Conservation (phyloP, 768 basidiomycete species). For the Rhodosporidiobolus odoratus region DNA sequence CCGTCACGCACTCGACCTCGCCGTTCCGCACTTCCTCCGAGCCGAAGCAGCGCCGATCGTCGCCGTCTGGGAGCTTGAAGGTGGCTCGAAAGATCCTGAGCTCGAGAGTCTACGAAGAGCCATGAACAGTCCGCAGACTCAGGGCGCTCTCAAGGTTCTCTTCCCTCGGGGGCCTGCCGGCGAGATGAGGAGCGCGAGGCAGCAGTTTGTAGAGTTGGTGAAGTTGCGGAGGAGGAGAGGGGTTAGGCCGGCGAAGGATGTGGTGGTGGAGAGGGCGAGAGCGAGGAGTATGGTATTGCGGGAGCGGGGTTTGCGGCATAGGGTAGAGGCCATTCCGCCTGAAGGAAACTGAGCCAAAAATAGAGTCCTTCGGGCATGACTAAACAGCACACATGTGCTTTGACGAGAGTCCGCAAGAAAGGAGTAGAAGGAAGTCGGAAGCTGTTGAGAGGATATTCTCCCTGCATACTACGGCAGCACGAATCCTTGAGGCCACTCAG, state of each 20-base stretch:
- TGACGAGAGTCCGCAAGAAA: no score
- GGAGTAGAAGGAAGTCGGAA: no score
- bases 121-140: constrained; percentile 12
- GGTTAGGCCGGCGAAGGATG: constrained; percentile 8
- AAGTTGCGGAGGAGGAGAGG: neutral
- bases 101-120: constrained; percentile 13
- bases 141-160: constrained; percentile 4
- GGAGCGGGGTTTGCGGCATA: neutral
- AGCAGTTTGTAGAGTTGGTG: neutral
- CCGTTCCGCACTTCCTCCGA: constrained; percentile 10
- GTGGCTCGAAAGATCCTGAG: constrained; percentile 18
- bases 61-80: constrained; percentile 29
- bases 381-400: no score
- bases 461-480: no score
- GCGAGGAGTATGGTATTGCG: neutral
- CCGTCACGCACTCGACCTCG: neutral
- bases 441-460: no score
- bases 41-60: constrained; percentile 28
- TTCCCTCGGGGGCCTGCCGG: constrained; percentile 8
- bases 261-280: constrained; percentile 2
- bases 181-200: neutral
- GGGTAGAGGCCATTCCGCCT: no score
- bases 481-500: no score
- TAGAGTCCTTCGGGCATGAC: no score
- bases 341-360: no score